Percentiles rank a stretch among this genome's conserved stretches.
phyloP scores from a whole-genome alignment of 805 yeast genomes.

The Pichia ethanolica region DNA sequence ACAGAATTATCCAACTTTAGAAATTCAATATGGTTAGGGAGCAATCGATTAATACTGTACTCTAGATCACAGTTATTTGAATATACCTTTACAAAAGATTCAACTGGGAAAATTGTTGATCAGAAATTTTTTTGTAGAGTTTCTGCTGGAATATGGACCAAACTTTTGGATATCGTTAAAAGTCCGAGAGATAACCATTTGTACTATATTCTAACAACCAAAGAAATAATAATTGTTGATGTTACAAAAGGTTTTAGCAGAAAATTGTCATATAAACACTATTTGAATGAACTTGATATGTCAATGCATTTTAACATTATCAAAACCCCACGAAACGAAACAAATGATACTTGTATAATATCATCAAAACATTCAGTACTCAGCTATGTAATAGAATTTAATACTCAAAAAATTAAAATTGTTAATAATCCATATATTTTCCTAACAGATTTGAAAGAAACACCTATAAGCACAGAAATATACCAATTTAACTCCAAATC shows the following conservation, averaged over 20 bases:
- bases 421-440: slow-evolving; percentile 20
- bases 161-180: slow-evolving; percentile 37
- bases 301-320: slow-evolving; percentile 36
- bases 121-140: slow-evolving; percentile 30
- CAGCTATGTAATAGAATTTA: slow-evolving; percentile 27
- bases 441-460: slow-evolving; percentile 4
- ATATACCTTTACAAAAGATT: slow-evolving; percentile 19
- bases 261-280: slow-evolving; percentile 69
- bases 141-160: slow-evolving; percentile 48
- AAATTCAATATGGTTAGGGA: slow-evolving; percentile 38
- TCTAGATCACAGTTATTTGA: slow-evolving; percentile 38
- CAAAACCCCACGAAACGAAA: slow-evolving; percentile 2
- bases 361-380: slow-evolving; percentile 24
- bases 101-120: slow-evolving; percentile 5
- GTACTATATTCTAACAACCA: slow-evolving; percentile 55
- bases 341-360: slow-evolving; percentile 20
- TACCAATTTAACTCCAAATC: neutral
- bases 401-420: slow-evolving; percentile 14
- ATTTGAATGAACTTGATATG: slow-evolving; percentile 45
- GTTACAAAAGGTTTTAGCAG: slow-evolving; percentile 32
- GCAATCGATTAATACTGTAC: slow-evolving; percentile 27
- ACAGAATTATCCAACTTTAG: slow-evolving; percentile 52
- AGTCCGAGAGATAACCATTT: slow-evolving; percentile 18
- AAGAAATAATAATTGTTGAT: slow-evolving; percentile 52
- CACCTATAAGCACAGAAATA: neutral